Evolutionary conservation across 495 filamentous ascomycete genomes (phyloP).

Genomic region (Acidiella bohemica): DNA sequence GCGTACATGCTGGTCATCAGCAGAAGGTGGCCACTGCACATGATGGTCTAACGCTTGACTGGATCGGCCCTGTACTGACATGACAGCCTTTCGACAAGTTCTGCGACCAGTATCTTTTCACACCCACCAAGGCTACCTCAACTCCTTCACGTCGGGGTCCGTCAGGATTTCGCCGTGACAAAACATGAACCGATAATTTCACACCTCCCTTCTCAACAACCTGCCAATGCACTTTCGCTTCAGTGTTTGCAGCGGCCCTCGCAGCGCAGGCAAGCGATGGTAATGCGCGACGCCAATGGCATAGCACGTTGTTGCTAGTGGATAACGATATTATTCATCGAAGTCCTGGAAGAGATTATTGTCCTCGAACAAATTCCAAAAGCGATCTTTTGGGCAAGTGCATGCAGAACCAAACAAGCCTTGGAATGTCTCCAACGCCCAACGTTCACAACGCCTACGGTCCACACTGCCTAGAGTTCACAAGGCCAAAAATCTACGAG

Average conservation of each 20-base stretch:
- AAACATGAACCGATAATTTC: neutral
- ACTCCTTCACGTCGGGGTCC: constrained; percentile 26
- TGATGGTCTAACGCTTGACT: neutral
- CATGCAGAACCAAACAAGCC: too few species aligned
- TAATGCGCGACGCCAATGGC: constrained; percentile 3
- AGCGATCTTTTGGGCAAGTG: too few species aligned
- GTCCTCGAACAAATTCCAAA: too few species aligned
- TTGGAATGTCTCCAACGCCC: too few species aligned
- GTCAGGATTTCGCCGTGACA: constrained; percentile 16
- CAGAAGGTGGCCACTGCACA: constrained; percentile 28
- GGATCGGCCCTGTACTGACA: neutral
- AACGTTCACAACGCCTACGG: too few species aligned
- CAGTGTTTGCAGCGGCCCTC: neutral
- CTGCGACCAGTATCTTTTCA: too few species aligned
- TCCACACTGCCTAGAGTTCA: too few species aligned
- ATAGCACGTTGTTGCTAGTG: constrained; percentile 31
- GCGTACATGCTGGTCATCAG: constrained; percentile 29
- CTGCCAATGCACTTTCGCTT: neutral
- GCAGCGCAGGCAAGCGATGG: neutral
- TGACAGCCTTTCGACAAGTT: too few species aligned
- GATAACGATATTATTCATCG: constrained; percentile 32
- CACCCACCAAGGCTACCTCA: constrained; percentile 29
- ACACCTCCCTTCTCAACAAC: neutral
- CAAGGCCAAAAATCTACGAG: too few species aligned
- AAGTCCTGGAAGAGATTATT: too few species aligned